Base-by-base conservation (phyloP, 179 eudicot species). In the Beta macrorhiza region DNA sequence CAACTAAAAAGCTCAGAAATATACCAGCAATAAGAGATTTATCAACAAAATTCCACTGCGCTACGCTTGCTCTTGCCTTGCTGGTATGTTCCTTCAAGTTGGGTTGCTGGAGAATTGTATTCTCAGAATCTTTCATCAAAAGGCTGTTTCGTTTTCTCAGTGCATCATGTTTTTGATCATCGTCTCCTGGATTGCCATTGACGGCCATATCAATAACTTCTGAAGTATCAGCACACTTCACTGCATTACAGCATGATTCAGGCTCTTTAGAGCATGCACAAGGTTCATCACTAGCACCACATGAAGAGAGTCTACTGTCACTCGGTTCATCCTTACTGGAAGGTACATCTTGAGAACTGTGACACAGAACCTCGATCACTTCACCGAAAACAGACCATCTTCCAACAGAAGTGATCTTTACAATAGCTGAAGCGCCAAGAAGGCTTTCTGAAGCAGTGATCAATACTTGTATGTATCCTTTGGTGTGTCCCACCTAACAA, bases 301-400 rank as follows among this genome's bases (percentile, higher is more conserved):
- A 89, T 4, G 91, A 82, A 63, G 88, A 81, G 71, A 81, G 84
- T n/a, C 78, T 83, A 72, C 82, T 85, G 58, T 29, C 82, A 47
- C 15, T 77, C 65, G 74, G 16, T 42, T 64, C 79, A 17, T 51
- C 82, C 84, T 76, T 64, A 7, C 62, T 83, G 49, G 82, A 64
- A 42, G 74, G 51, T 12, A 19, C 68, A 13, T 80, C 84, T 55
- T 45, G 81, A 19, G 78, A 84, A 47, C 16, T 63, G 72, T 84
- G 75, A 22, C 52, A 78, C 42, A 90, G 89, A 80, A 86, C 85
- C 82, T 97, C 88, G 1, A 92, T 83, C 70, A 97, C 92, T 84
- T 97, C 97, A 72, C 98, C 99, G 63, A 94, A 97, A 80, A 97
- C 98, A 0, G 98, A 97, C 97, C 99, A 97, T 86, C 97, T 90